Evolutionary conservation across 2,329 filamentous ascomycete genomes (phyloP), one percentile per base, ranked within the genome.

Genomic region (Tolypocladium sp.): DNA sequence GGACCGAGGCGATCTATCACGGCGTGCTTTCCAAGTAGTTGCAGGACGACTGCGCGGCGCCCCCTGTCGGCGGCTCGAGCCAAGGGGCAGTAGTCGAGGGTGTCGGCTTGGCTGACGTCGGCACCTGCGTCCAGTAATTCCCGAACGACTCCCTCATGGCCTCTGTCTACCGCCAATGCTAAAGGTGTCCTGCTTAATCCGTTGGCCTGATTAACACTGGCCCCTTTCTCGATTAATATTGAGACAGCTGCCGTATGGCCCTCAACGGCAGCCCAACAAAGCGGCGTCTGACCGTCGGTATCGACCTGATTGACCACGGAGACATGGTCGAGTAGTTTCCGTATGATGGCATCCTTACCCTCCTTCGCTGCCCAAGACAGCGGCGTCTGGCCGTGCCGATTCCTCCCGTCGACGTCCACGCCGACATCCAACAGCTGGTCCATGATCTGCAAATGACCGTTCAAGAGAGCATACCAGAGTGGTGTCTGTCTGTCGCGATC

Each of bases 331-430:
- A 63, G 22, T 0, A 63, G 53, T 37, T 60, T 30, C 58, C 52
- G 54, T n/a, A 58, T 56, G 27, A 62, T 38, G 12, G 56, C 52
- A 25, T 60, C 55, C 20, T 64, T 54, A 3, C 66, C 65, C 25
- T 42, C 38, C 2, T 53, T n/a, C 3, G 57, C 55, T 2, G 59
- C 57, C 42, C 33, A 60, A 5, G 20, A 57, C 13, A 61, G 38
- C 22, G 57, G 59, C 35, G 56, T 58, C 7, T 38, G 38, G 37
- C 30, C 44, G 44, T n/a, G 25, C 17, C n/a, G 27, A 57, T 62
- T 41, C 15, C 27, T 59, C 15, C 25, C 22, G 9, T 63, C 55
- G 2, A 60, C 22, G 8, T 60, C 27, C 17, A 57, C 62, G 15
- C 63, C 60, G 10, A 52, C 60, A 17, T 51, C 54, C 15, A 64